Evolutionary conservation across 495 filamentous ascomycete genomes (phyloP).

Genomic region (Neurospora discreta): DNA sequence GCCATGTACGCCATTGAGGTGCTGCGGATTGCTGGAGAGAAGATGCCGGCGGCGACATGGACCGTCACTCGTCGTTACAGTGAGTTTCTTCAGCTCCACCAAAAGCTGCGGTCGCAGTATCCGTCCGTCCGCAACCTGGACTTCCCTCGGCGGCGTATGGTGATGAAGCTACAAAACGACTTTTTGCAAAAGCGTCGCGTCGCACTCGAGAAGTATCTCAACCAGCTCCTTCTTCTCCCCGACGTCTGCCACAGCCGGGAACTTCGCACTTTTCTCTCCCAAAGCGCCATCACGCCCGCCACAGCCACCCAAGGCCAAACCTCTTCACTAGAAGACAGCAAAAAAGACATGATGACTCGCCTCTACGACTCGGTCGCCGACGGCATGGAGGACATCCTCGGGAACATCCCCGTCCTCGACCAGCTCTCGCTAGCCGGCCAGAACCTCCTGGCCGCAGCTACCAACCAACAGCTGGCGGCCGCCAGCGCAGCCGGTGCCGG

Average conservation of each 20-base stretch:
- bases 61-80: slow-evolving; percentile 75
- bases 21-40: slow-evolving; percentile 74
- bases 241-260: slow-evolving; percentile 92
- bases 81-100: slow-evolving; percentile 93
- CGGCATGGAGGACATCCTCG: slow-evolving; percentile 94
- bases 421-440: slow-evolving; percentile 88
- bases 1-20: slow-evolving; percentile 92
- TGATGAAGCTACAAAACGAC: slow-evolving; percentile 92
- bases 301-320: slow-evolving; percentile 27
- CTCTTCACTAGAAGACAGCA: slow-evolving; percentile 42
- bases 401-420: slow-evolving; percentile 90
- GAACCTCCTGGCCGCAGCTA: slow-evolving; percentile 82
- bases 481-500: slow-evolving; percentile 33
- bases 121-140: slow-evolving; percentile 79
- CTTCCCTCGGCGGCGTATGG: slow-evolving; percentile 81
- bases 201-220: slow-evolving; percentile 76
- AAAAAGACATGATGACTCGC: slow-evolving; percentile 83
- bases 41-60: slow-evolving; percentile 80
- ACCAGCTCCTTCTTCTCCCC: slow-evolving; percentile 71
- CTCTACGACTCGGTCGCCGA: slow-evolving; percentile 94
- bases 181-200: slow-evolving; percentile 81
- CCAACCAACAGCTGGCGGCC: slow-evolving; percentile 53
- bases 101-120: slow-evolving; percentile 73
- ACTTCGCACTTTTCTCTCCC: slow-evolving; percentile 85
- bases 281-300: slow-evolving; percentile 56